phyloP scores from a whole-genome alignment of 2,329 filamentous ascomycete species.

The Pseudogymnoascus sp. region DNA sequence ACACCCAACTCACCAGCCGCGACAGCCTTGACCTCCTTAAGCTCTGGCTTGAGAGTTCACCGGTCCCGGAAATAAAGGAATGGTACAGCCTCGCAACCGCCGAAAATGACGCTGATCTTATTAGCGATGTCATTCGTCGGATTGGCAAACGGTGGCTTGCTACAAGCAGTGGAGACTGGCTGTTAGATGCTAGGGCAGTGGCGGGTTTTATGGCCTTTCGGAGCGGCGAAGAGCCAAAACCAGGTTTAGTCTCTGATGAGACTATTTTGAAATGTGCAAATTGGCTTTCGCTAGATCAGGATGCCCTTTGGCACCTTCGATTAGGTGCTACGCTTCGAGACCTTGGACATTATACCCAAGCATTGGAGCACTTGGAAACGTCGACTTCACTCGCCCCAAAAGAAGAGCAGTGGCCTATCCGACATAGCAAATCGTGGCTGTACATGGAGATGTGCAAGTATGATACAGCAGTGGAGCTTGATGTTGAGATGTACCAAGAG shows the following conservation, averaged over 20 bases:
- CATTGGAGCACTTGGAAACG: not conserved
- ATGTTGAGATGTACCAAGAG: not conserved
- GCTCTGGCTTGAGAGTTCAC: not conserved
- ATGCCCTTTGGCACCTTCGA: not conserved
- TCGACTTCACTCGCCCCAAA: not conserved
- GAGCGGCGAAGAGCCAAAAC: not conserved
- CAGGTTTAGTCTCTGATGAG: not conserved
- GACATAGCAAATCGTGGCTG: not conserved
- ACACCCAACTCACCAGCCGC: not conserved
- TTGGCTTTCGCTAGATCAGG: not conserved
- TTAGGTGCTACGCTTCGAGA: not conserved
- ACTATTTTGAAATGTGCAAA: not conserved
- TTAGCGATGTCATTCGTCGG: not conserved
- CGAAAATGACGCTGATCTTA: not conserved
- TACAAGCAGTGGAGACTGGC: not conserved
- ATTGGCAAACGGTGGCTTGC: not conserved
- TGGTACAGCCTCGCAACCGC: not conserved
- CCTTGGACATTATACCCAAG: not conserved
- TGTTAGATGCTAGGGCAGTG: not conserved
- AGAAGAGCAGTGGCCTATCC: not conserved
- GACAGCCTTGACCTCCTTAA: not conserved
- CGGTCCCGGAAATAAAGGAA: not conserved
- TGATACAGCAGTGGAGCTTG: not conserved
- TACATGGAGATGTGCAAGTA: not conserved
- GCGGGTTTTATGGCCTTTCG: not conserved